These are phyloP conservation scores for Botrytis cinerea DNA, from an alignment of 2,329 filamentous ascomycete genomes.

Conservation along the genomic window DNA sequence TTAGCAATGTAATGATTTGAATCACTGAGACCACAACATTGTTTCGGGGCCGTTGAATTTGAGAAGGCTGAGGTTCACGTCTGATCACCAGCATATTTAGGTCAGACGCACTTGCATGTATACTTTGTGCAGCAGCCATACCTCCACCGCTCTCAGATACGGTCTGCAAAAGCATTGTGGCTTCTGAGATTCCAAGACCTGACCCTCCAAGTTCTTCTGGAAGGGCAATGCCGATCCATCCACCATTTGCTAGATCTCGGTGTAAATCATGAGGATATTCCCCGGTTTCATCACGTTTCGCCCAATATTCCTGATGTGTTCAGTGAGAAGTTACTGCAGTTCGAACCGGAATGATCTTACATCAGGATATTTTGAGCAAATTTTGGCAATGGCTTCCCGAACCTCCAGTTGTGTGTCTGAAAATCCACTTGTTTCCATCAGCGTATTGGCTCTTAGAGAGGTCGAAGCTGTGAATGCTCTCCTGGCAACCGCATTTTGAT, in stretches of 20 bases:
- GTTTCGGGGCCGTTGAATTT: background rate
- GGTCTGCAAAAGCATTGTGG: conserved; percentile 85
- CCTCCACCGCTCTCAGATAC: conserved; percentile 76
- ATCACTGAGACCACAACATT: background rate
- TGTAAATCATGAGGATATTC: conserved; percentile 76
- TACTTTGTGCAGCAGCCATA: conserved; percentile 68
- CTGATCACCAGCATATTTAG: background rate
- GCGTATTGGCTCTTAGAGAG: conserved; percentile 33
- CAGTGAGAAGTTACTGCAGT: background rate
- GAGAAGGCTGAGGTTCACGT: background rate
- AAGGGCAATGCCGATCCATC: conserved; percentile 80
- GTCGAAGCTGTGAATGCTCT: conserved; percentile 33
- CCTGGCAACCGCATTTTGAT: background rate
- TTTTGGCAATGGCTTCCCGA: conserved; percentile 65
- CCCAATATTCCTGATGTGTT: conserved; percentile 63
- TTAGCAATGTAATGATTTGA: background rate
- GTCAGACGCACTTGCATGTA: conserved; percentile 52
- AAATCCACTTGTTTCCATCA: conserved; percentile 76
- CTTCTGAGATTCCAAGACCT: conserved; percentile 76
- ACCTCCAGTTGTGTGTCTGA: conserved; percentile 72
- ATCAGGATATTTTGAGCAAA: conserved; percentile 72
- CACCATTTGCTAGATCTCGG: conserved; percentile 69
- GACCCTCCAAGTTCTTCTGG: conserved; percentile 74
- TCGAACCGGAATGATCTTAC: conserved; percentile 31
- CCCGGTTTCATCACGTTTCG: conserved; percentile 68